These are phyloP conservation scores for Pseudogymnoascus sp. DNA, from an alignment of 2,329 filamentous ascomycete genomes.

Conservation along the genomic window DNA sequence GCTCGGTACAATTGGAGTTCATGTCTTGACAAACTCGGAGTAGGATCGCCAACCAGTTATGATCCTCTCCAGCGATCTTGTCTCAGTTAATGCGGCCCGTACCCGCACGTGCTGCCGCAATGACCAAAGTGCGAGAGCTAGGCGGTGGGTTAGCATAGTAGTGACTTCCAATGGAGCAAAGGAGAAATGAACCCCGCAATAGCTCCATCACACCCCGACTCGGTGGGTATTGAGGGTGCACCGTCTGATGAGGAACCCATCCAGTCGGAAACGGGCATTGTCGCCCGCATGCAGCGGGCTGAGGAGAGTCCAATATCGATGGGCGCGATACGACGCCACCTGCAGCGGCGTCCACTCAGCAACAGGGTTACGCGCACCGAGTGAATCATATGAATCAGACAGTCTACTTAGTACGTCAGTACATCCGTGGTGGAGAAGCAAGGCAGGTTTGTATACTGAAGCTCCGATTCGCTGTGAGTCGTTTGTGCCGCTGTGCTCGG, in stretches of 20 bases:
- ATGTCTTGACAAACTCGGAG: not conserved
- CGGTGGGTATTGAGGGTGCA: not conserved
- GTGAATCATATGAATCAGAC: not conserved
- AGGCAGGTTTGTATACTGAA: not conserved
- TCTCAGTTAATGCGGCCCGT: slow-evolving; percentile 4
- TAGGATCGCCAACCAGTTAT: not conserved
- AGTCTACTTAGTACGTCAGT: not conserved
- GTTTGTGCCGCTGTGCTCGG: not conserved
- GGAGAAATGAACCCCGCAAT: not conserved
- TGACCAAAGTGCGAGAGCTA: not conserved
- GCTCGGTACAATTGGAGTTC: not conserved
- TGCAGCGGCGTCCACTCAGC: not conserved
- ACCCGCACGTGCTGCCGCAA: slow-evolving; percentile 5
- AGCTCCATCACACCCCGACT: not conserved
- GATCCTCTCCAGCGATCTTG: not conserved
- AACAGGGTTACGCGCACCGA: not conserved
- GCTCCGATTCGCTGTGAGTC: not conserved
- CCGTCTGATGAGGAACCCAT: not conserved
- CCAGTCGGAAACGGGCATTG: slow-evolving; percentile 3
- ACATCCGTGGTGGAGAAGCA: not conserved
- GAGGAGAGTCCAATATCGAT: not conserved
- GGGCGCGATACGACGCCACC: not conserved
- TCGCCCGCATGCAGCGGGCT: not conserved
- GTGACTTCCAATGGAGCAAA: not conserved
- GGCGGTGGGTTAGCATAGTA: not conserved